Evolutionary conservation across 1,284 basidiomycete species (phyloP).

Genomic region (Pseudozyma pruni): DNA sequence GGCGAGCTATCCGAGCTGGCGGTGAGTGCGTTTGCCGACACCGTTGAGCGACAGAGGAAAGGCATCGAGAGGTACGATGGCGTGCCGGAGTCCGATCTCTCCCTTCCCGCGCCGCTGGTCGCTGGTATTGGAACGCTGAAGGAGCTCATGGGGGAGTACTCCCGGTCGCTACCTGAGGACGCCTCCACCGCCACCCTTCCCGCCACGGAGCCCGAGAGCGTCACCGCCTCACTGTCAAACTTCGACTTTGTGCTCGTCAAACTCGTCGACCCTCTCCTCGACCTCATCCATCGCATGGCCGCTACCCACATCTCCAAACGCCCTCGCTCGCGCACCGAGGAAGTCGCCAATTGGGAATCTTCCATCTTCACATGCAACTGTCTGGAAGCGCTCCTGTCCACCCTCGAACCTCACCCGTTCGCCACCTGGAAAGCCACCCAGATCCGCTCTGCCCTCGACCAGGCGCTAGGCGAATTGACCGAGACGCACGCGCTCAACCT

Average conservation of each 20-base stretch:
- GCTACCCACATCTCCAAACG: slow-evolving; percentile 14
- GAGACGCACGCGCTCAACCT: slow-evolving; percentile 20
- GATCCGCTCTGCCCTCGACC: slow-evolving; percentile 1
- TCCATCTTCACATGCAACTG: slow-evolving; percentile 50
- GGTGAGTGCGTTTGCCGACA: slow-evolving; percentile 50
- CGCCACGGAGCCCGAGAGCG: neutral
- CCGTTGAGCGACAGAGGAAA: slow-evolving; percentile 50
- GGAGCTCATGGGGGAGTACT: slow-evolving; percentile 53
- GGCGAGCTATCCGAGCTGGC: slow-evolving; percentile 72
- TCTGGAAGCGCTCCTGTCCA: slow-evolving; percentile 27
- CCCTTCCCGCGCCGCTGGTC: slow-evolving; percentile 40
- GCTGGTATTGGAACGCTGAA: slow-evolving; percentile 47
- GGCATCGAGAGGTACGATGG: slow-evolving; percentile 49
- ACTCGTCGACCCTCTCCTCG: slow-evolving; percentile 51
- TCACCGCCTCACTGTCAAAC: slow-evolving; percentile 10
- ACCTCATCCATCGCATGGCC: slow-evolving; percentile 39
- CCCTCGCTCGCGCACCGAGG: slow-evolving; percentile 10
- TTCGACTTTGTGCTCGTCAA: slow-evolving; percentile 46
- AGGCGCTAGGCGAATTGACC: slow-evolving; percentile 1
- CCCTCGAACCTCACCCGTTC: slow-evolving; percentile 25
- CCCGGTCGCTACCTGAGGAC: slow-evolving; percentile 41
- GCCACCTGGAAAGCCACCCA: slow-evolving; percentile 15
- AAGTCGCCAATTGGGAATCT: slow-evolving; percentile 38
- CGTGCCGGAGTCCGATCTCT: slow-evolving; percentile 30
- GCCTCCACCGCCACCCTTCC: neutral